A percentile compares a stretch with the other conserved stretches of the same genome.
Conservation (phyloP, 345 rosid species). For the Gossypium thurberi region DNA sequence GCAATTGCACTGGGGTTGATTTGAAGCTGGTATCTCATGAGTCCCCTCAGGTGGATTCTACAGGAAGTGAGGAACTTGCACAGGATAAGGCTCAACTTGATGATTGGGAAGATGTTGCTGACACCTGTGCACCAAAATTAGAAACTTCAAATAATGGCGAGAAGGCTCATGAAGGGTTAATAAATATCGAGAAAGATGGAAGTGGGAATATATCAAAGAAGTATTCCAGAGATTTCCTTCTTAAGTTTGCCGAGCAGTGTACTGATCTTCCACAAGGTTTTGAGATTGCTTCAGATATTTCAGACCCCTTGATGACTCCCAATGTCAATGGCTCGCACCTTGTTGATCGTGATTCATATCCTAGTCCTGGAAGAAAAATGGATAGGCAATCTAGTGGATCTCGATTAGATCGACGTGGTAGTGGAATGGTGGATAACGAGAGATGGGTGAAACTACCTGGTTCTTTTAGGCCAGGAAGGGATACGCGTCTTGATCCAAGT, state of each 20-base stretch:
- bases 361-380: conserved; percentile 50
- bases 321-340: conserved; percentile 34
- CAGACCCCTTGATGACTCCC: conserved; percentile 32
- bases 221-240: conserved; percentile 90
- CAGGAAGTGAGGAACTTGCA: conserved; percentile 26
- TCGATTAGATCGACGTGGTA: conserved; percentile 63
- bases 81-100: conserved; percentile 64
- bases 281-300: conserved; percentile 40
- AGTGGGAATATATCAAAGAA: conserved; percentile 46
- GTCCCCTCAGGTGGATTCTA: conserved; percentile 21
- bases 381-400: conserved; percentile 62
- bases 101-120: conserved; percentile 98
- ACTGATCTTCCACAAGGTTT: conserved; percentile 63
- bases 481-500: conserved; percentile 38
- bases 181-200: conserved; percentile 31
- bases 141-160: conserved; percentile 35
- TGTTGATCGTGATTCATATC: conserved; percentile 47
- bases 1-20: conserved; percentile 21
- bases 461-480: conserved; percentile 46
- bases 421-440: conserved; percentile 53
- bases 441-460: conserved; percentile 57
- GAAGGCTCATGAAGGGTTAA: conserved; percentile 22
- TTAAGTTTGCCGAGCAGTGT: conserved; percentile 66
- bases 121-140: conserved; percentile 67
- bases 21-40: conserved; percentile 34